phyloP scores from a whole-genome alignment of 2,329 filamentous ascomycete genomes.

The Aspergillus viridinutans region DNA sequence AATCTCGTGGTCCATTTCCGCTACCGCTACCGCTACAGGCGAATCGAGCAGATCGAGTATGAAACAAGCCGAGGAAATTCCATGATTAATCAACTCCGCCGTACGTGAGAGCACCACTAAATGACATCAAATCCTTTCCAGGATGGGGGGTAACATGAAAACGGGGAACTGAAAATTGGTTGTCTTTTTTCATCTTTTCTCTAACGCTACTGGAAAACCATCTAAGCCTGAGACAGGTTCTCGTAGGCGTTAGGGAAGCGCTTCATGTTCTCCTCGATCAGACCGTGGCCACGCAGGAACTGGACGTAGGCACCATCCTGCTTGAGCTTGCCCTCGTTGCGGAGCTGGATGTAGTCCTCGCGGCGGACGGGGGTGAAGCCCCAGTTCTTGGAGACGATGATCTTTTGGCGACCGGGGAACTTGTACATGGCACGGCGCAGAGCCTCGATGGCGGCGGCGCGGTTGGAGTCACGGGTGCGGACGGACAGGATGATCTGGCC shows the following conservation, averaged over 20 bases:
- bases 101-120: constrained; percentile 10
- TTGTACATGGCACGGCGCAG: constrained; percentile 99
- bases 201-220: constrained; percentile 19
- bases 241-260: constrained; percentile 86
- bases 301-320: constrained; percentile 99
- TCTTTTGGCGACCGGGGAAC: constrained; percentile 99
- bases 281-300: constrained; percentile 94
- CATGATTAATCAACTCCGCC: constrained; percentile 13
- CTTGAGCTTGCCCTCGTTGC: constrained; percentile 88
- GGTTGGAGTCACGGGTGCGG: constrained; percentile 93
- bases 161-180: constrained; percentile 1
- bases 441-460: constrained; percentile 91
- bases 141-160: constrained; percentile 1
- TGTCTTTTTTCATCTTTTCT: constrained; percentile 11
- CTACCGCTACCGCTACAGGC: constrained; percentile 5
- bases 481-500: constrained; percentile 98
- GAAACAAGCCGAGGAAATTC: constrained; percentile 4
- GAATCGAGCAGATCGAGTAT: not conserved
- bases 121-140: constrained; percentile 4
- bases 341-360: constrained; percentile 95
- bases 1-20: not conserved
- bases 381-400: constrained; percentile 99
- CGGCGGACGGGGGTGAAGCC: constrained; percentile 98
- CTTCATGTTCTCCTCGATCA: constrained; percentile 79
- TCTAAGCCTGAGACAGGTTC: constrained; percentile 44